Conservation (phyloP, 129 eudicot genomes). For the Solidago caesia region DNA sequence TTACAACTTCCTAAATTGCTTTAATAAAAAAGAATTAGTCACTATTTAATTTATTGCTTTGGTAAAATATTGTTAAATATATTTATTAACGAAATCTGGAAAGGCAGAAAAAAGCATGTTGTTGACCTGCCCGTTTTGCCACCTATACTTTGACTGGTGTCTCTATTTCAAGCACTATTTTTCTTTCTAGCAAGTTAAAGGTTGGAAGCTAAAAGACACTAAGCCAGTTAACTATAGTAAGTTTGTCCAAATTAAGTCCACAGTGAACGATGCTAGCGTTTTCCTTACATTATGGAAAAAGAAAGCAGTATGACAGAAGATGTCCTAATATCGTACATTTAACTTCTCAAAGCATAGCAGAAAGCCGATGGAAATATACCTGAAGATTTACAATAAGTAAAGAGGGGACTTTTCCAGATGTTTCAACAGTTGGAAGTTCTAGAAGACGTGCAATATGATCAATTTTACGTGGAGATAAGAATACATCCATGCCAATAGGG, state of each 20-base stretch:
- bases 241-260: not conserved
- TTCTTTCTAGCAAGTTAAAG: not conserved
- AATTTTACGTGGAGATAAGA: conserved; percentile 76
- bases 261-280: not conserved
- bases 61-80: not conserved
- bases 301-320: not conserved
- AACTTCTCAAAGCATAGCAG: conserved; percentile 5
- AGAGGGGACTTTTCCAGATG: conserved; percentile 64
- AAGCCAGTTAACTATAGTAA: not conserved
- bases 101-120: not conserved
- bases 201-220: not conserved
- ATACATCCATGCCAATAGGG: conserved; percentile 87
- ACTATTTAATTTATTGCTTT: no score
- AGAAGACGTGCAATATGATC: conserved; percentile 83
- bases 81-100: no score
- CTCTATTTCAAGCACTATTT: not conserved
- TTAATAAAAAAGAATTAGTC: not conserved
- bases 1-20: not conserved
- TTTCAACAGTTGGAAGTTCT: conserved; percentile 68
- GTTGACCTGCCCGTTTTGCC: not conserved
- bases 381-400: conserved; percentile 91
- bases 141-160: not conserved
- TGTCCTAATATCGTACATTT: not conserved
- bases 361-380: conserved; percentile 39
- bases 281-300: not conserved